Evolutionary conservation across 2,329 filamentous ascomycete species (phyloP), one percentile per base, ranked within the genome.

Genomic region (Leptodontidium sp.): DNA sequence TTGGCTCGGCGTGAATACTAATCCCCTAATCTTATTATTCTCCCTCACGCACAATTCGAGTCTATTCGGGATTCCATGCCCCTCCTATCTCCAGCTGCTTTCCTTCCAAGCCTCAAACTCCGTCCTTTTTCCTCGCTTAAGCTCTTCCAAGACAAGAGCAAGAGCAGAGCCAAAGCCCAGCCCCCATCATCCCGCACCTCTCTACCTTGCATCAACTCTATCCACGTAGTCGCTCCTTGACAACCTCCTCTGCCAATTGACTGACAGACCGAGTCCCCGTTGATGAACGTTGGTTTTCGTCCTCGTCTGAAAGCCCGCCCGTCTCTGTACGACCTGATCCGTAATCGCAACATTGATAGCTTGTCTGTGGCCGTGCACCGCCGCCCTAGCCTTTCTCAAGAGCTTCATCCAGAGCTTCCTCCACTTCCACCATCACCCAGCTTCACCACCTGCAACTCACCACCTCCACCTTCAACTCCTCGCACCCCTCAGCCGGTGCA

Each of bases 301-400:
- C 87, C 86, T 78, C 84, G 83, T 79, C 80, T 90, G 72, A 85
- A 83, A 83, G 80, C 84, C 78, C 86, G 87, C 74, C 86, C 87
- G 64, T 91, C 88, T 62, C 81, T 91, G 72, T 82, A 89, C 78
- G 87, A 91, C 76, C 83, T 91, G 74, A 83, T 91, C 73, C 80
- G 81, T 68, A 81, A 82, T 74, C 81, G 82, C 72, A 83, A 83
- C 74, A 82, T 84, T 71, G 82, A 85, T 71, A 78, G 80, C 67
- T 77, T 82, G 64, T 79, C 79, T 49, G 71, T 74, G 63, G 47
- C 47, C 50, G 55, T 64, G 65, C 49, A 52, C 67, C 66, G 62
- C 49, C 43, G 26, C 45, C 68, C 65, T 72, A 73, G 75, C 67
- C 68, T 75, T 71, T 75, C 75, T 55, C 77, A 81, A 77, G 80